Base-by-base conservation (phyloP, 2,329 filamentous ascomycete genomes). In the Alternaria dauci region DNA sequence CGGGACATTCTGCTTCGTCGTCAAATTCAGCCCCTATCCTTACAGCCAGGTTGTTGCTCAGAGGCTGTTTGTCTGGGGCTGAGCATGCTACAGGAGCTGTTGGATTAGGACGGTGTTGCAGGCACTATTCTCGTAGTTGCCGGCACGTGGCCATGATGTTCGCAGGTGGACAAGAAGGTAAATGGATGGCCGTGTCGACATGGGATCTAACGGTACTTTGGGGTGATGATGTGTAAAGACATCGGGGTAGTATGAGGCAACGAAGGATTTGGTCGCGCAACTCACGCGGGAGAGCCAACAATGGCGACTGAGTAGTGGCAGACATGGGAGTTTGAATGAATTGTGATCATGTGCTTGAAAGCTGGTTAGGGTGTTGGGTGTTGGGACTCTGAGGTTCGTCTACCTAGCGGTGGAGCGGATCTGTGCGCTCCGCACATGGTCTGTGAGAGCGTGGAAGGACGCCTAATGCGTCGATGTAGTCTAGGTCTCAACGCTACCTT, bases 151-250 rank as follows among this genome's bases (percentile, higher is more conserved):
- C 67, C 11, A 75, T 54, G 9, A 75, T 7, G 30, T 70, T 71
- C 16, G 62, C 34, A 11, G 71, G 66, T 2, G 67, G 59, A 8
- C 59, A 65, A 1, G 46, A 63, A 9, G 73, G 72, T 5, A 76
- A 25, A 47, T 69, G 72, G 43, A 75, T 73, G 16, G 73, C 70
- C 18, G 70, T 69, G 44, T 77, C 73, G 23, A 77, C 28, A 28
- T 71, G 73, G 0, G 67, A 58, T 2, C 61, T 43, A 5, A 59
- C 38, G 2, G 25, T 16, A 9, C 52, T 58, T 43, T 41, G 68
- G 1, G 42, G 41, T 16, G 52, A 50, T 11, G 72, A 75, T 6
- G 68, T 72, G 46, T 65, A 74, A 1, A 75, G 63, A n/a, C 64
- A 63, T 32, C 59, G 46, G 8, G 71, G 67, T 4, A 70, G 59